A percentile compares a stretch with the other conserved stretches of the same genome.
phyloP scores from a whole-genome alignment of 257 asterid genomes.

The Coffea eugenioides region DNA sequence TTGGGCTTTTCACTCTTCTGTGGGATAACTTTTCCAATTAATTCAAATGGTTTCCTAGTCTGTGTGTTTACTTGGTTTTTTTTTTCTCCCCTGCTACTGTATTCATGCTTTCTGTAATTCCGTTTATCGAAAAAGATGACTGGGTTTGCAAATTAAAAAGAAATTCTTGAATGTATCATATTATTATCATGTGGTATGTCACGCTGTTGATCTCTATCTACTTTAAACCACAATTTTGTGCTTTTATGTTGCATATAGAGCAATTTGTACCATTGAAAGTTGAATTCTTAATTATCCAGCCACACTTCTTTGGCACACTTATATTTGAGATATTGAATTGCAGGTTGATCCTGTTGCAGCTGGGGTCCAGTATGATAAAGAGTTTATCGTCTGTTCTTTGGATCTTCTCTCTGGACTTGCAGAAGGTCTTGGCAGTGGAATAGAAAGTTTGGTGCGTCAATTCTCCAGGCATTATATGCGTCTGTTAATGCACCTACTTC shows the following conservation, averaged over 20 bases:
- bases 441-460: conserved; percentile 86
- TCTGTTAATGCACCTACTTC: neutral
- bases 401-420: conserved; percentile 98
- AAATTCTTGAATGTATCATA: neutral
- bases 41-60: neutral
- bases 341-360: conserved; percentile 86
- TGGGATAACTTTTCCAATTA: neutral
- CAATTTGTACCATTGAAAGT: neutral
- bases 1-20: neutral
- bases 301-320: neutral
- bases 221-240: neutral
- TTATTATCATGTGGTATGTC: neutral
- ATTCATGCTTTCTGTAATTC: neutral
- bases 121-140: neutral
- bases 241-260: neutral
- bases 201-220: neutral
- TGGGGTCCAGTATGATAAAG: conserved; percentile 86
- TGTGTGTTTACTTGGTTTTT: neutral
- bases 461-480: conserved; percentile 9
- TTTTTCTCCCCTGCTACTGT: neutral
- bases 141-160: neutral
- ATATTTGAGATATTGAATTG: conserved; percentile 24
- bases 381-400: conserved; percentile 88
- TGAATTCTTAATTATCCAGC: neutral
- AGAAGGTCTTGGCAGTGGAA: conserved; percentile 96